phyloP scores from a whole-genome alignment of 495 filamentous ascomycete genomes.

The Tuber melanosporum region DNA sequence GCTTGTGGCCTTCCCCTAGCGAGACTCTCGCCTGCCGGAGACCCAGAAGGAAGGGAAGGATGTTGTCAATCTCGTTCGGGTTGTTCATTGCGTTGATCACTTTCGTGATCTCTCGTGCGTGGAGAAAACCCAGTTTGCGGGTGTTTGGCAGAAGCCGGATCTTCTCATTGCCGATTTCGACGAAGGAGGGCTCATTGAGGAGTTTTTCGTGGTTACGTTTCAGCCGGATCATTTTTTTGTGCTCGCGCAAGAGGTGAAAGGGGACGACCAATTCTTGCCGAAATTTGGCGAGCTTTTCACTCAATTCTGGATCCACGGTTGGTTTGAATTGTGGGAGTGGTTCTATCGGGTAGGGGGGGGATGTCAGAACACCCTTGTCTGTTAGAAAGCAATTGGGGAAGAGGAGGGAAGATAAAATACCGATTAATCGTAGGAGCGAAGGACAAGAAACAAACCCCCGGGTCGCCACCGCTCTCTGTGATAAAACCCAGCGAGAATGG shows the following conservation, averaged over 20 bases:
- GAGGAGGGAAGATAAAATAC: constrained; percentile 8
- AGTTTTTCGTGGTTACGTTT: constrained; percentile 50
- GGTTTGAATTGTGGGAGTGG: constrained; percentile 49
- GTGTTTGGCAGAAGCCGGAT: constrained; percentile 18
- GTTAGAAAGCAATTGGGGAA: constrained; percentile 11
- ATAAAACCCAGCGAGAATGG: background rate
- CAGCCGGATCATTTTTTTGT: constrained; percentile 53
- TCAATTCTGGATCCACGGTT: constrained; percentile 51
- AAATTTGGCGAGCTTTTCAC: constrained; percentile 47
- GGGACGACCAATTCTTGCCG: constrained; percentile 62
- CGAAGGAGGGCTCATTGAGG: constrained; percentile 53
- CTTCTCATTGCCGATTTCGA: constrained; percentile 54
- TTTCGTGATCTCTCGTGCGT: constrained; percentile 41
- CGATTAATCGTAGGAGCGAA: constrained; percentile 9
- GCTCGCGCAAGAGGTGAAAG: constrained; percentile 51
- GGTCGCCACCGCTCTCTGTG: background rate
- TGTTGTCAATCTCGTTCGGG: constrained; percentile 55
- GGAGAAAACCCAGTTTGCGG: constrained; percentile 39
- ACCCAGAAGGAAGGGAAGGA: constrained; percentile 55
- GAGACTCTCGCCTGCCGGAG: constrained; percentile 33
- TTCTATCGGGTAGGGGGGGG: constrained; percentile 23
- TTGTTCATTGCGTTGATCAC: constrained; percentile 51
- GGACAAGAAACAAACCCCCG: background rate
- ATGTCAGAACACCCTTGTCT: constrained; percentile 8
- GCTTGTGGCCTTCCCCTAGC: background rate